Percentiles rank a stretch among this genome's conserved stretches.
These are phyloP conservation scores for Hymenoscyphus scutula DNA, from an alignment of 2,329 filamentous ascomycete genomes.

Conservation along the genomic window DNA sequence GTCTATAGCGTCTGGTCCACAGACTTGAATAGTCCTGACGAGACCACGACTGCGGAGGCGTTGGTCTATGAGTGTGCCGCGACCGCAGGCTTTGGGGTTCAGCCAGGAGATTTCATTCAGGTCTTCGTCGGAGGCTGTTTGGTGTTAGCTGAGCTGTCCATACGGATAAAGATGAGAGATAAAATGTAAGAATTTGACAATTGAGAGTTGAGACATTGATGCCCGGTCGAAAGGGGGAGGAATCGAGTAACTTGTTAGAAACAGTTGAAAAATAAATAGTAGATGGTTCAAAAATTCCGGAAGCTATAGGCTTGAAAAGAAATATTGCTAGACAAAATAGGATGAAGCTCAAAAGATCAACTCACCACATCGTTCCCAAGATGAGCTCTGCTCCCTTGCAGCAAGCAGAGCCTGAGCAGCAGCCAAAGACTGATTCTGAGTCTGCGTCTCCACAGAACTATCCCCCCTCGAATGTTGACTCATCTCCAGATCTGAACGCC, in stretches of 20 bases:
- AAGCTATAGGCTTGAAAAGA: too few relatives aligned
- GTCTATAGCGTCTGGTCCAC: constrained; percentile 63
- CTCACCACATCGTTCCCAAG: constrained; percentile 29
- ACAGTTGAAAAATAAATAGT: not conserved
- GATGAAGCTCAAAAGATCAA: not conserved
- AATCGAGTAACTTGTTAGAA: too few relatives aligned
- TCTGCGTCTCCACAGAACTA: constrained; percentile 43
- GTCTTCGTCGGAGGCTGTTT: constrained; percentile 16
- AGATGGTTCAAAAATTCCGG: not conserved
- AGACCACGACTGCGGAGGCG: constrained; percentile 74
- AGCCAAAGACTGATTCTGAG: constrained; percentile 30
- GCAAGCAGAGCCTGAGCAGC: constrained; percentile 29
- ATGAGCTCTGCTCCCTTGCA: constrained; percentile 25
- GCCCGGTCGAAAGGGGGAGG: too few relatives aligned
- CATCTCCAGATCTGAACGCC: constrained; percentile 45
- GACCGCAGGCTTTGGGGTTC: constrained; percentile 64
- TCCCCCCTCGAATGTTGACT: constrained; percentile 35
- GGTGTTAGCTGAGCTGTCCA: not conserved
- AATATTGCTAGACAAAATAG: too few relatives aligned
- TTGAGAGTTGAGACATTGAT: too few relatives aligned
- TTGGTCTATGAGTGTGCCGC: constrained; percentile 61
- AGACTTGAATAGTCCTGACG: constrained; percentile 61
- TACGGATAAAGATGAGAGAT: too few relatives aligned
- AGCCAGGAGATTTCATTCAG: constrained; percentile 39
- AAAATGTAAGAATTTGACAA: too few relatives aligned